phyloP scores from a whole-genome alignment of 805 yeast species.

The Pichia pseudocactophila region DNA sequence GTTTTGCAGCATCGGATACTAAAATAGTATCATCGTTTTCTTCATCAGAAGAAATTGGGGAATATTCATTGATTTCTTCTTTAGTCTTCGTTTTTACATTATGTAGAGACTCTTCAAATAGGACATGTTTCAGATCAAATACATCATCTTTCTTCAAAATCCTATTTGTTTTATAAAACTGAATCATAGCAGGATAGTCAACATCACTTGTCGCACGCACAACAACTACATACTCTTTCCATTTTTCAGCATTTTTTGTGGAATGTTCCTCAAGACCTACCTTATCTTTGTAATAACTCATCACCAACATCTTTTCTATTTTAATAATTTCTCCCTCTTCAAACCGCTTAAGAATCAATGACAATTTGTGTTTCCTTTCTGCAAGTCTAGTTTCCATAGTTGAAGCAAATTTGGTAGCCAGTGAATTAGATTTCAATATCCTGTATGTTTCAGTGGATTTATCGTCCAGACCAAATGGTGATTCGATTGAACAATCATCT shows the following conservation, averaged over 20 bases:
- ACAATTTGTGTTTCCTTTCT: slow-evolving; percentile 20
- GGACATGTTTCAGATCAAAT: neutral
- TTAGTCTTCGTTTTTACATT: neutral
- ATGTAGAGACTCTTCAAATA: slow-evolving; percentile 1
- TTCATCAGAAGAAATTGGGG: too few relatives aligned
- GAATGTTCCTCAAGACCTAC: slow-evolving; percentile 15
- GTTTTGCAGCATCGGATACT: too few relatives aligned
- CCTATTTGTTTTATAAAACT: slow-evolving; percentile 46
- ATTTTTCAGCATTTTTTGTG: slow-evolving; percentile 51
- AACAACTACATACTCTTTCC: slow-evolving; percentile 74
- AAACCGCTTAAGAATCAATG: slow-evolving; percentile 21
- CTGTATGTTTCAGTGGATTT: slow-evolving; percentile 8
- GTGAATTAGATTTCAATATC: slow-evolving; percentile 5
- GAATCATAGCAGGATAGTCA: slow-evolving; percentile 47
- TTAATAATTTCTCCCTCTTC: slow-evolving; percentile 55
- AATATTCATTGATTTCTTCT: too few relatives aligned
- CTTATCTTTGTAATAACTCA: slow-evolving; percentile 33
- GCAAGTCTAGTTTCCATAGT: slow-evolving; percentile 11
- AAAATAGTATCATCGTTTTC: too few relatives aligned
- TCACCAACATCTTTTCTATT: slow-evolving; percentile 59
- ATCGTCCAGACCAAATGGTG: slow-evolving; percentile 3
- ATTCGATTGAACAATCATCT: too few relatives aligned
- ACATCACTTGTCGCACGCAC: slow-evolving; percentile 51
- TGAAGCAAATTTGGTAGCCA: slow-evolving; percentile 9
- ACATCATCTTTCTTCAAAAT: slow-evolving; percentile 22